A percentile compares a stretch with the other conserved stretches of the same genome.
Evolutionary conservation across 108 stramenopile genomes (phyloP).

Genomic region (Aurantiochytrium sp.): DNA sequence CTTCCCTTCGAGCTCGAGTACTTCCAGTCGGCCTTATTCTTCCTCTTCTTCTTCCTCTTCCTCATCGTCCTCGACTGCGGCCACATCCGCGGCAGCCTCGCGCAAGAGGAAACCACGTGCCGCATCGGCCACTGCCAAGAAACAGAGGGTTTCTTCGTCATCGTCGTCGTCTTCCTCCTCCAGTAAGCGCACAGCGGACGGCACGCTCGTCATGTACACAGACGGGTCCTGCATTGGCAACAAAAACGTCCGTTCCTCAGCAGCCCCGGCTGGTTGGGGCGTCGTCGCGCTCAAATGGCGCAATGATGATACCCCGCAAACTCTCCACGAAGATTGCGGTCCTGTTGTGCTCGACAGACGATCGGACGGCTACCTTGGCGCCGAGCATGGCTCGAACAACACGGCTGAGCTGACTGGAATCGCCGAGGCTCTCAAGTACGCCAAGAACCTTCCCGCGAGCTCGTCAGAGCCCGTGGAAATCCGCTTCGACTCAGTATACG

Average conservation of each 20-base stretch:
- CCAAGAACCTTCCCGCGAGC: not conserved
- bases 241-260: not conserved
- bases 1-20: too few species aligned
- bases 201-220: slow-evolving; percentile 12
- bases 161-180: too few species aligned
- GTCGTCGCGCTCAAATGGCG: not conserved
- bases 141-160: not conserved
- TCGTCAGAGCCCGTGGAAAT: not conserved
- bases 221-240: slow-evolving; percentile 22
- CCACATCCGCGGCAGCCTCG: too few species aligned
- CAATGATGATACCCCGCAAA: not conserved
- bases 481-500: slow-evolving; percentile 17
- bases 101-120: too few species aligned
- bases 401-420: slow-evolving; percentile 19
- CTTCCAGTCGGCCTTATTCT: too few species aligned
- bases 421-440: not conserved
- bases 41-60: too few species aligned
- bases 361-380: not conserved
- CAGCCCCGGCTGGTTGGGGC: slow-evolving; percentile 19
- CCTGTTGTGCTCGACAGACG: not conserved
- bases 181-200: not conserved
- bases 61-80: too few species aligned
- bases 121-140: not conserved
- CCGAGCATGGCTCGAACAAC: not conserved
- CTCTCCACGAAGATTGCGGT: not conserved